Base-by-base conservation (phyloP, 768 basidiomycete genomes). In the Lepiota subincarnata region DNA sequence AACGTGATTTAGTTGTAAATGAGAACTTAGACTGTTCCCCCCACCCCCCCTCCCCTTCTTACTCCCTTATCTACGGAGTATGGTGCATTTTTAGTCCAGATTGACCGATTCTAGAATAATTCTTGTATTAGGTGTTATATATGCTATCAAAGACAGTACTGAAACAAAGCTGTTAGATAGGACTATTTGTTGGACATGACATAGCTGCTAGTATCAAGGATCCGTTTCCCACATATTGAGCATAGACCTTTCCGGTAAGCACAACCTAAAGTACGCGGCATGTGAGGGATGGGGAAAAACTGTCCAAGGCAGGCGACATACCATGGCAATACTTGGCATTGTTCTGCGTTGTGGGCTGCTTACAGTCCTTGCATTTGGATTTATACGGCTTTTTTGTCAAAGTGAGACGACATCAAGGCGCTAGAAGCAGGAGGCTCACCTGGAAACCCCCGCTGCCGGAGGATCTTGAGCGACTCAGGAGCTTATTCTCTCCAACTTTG, bases 251-350 rank as follows among this genome's bases (percentile, higher is more conserved):
- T 89, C 75, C 86, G 91, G 70, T 86, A 92, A 18, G 90, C 91
- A 65, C 90, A 93, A 26, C 91, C 90, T 92, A 59, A 34, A 39
- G 46, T 28, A 49, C 36, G 46, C 40, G 42, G 55, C 53, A 46
- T 51, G 38, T 40, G 53, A 49, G 26, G 49, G 57, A 42, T 56
- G 44, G 50, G 50, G 13, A 39, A 26, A 41, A 53, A 16, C 59
- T 57, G n/a, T 50, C 16, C 44, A 49, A 38, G 44, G 31, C 38
- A 28, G 40, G 50, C 52, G 58, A 64, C 81, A 56, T 62, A 88
- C 90, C 87, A 77, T 93, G 90, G 62, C 91, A 93, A 69, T 89
- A 92, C 70, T 91, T 92, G 35, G 87, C 91, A 62, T 78, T 82
- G 66, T 92, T 92, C 77, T 93, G 91, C 7, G 90, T 91, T 41